Evolutionary conservation across 345 rosid genomes (phyloP), one percentile per base, ranked within the genome.

Genomic region (Moricandia moricandioides): DNA sequence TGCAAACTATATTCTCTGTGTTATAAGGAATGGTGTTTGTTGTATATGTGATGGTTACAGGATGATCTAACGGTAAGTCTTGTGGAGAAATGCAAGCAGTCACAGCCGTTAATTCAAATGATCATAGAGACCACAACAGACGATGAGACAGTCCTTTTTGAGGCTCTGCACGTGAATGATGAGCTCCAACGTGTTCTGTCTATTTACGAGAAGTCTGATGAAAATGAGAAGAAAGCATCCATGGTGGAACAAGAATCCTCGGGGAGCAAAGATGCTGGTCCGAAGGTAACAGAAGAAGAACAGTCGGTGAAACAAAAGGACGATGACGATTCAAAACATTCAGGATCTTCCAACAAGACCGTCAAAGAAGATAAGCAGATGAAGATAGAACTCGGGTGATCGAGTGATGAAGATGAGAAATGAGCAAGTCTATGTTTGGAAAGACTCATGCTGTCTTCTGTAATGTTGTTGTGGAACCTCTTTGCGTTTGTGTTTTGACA

Each of bases 41-140:
- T 66, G 6, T 56, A 21, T 65, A 59, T 55, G 18, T 64, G 21
- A 37, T 81, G 81, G 70, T 51, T 81, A 70, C 83, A 92, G 92
- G 96, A 88, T 24, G 97, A 92, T 57, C 74, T 91, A 56, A 83
- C 81, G 14, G 80, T 78, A 64, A 86, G 89, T 84, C 35, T 92
- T 83, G 40, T 89, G 82, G 94, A 87, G 84, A 88, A 92, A 73
- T 90, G 92, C 84, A 92, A 84, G 83, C 88, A 87, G 60, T 86
- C 87, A 0, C 92, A 85, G 62, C 87, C 91, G 5, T 72, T 81
- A 67, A 83, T 92, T 75, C 87, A 90, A 43, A 82, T 86, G 83
- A 82, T 92, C 73, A 84, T 92, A 81, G 88, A 92, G 75, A 85
- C 87, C 83, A 90, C 91, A 37, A 79, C 78, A 8, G 88, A 88